Base-by-base conservation (phyloP, 371 early-diverging fungal genomes). In the Mucor racemosus region DNA sequence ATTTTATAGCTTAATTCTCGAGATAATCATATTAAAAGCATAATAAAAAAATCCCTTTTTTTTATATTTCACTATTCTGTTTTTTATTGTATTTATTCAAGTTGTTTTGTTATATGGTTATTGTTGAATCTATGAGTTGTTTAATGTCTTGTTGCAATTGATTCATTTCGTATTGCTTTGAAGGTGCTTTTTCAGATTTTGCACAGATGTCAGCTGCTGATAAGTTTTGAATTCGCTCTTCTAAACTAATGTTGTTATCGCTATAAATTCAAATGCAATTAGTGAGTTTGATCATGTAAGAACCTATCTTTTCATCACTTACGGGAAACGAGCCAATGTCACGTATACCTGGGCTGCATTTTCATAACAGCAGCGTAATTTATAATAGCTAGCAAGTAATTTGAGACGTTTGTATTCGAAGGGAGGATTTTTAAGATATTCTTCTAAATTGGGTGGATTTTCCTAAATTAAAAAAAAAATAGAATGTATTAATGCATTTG, bases 301-400 rank as follows among this genome's bases (percentile, higher is more conserved):
- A 26, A 8, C 33, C 15, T 38, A 53, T 53, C 6, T 26, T 26
- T 26, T 3, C 26, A 26, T 26, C 10, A 72, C 72, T 71, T 72
- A 79, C 79, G 44, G 21, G 38, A 62, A 31, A 31, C 57, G 59
- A 15, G 70, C 73, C 34, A 79, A 65, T 26, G 48, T 14, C 7
- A 34, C 36, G 21, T 71, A 71, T 8, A 39, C 55, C 13, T 57
- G 10, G 10, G 80, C 80, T 5, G 80, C 80, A 31, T 75, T 70
- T 34, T 77, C 80, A 34, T 68, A 77, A 40, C 69, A 42, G 17
- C 75, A 68, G 34, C 68, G 58, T 13, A 14, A 39, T 61, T 68
- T 68, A 54, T 75, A 77, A 48, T 68, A 75, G 13, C 63, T 60
- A 31, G 73, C 76, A 35, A 80, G 69, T 11, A 80, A 58, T 31